Evolutionary conservation across 1,284 basidiomycete genomes (phyloP), one percentile per base, ranked within the genome.

Genomic region (Ustilago nuda): DNA sequence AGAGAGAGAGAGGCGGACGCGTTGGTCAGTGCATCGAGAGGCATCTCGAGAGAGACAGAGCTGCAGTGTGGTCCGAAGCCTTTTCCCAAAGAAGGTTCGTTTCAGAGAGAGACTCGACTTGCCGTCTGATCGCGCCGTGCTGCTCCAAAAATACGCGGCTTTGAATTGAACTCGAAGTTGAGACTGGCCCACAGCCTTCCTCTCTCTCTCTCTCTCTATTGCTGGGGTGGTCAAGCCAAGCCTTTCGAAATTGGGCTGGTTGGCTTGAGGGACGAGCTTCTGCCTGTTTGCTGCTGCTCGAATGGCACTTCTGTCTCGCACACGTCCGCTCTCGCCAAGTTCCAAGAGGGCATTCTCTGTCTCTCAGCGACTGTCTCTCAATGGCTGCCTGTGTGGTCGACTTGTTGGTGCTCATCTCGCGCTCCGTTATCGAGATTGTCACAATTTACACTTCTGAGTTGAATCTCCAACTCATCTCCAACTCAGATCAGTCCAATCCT

Each of bases 61-160:
- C 19, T 39, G 36, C 7, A 35, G 51, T 52, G 8, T 8, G 53
- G 35, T 45, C 35, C n/a, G 11, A 9, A 35, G 56, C 37, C 17
- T 33, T 30, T 23, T 41, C 27, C 19, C 8, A 57, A 64, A 57
- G 50, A 58, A 64, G 37, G 62, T 60, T 66, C 61, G 61, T 27
- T 41, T 32, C 30, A 27, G 39, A 41, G 15, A 17, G 13, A 41
- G 15, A 41, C 5, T 36, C 53, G 41, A 41, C 27, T 30, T 13
- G 51, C 13, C 23, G 23, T 56, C 65, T 66, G 65, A 67, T 67
- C 59, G 55, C 65, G 65, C 54, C 59, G 48, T 67, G 65, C 65
- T 61, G 58, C 50, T 61, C 37, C 11, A 13, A 19, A 50, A 50
- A 50, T 50, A 50, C 48, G 48, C 48, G 48, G 48, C 19, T 19